Evolutionary conservation across 352 stramenopile genomes (phyloP).

Genomic region (Globisporangium echinulatum): DNA sequence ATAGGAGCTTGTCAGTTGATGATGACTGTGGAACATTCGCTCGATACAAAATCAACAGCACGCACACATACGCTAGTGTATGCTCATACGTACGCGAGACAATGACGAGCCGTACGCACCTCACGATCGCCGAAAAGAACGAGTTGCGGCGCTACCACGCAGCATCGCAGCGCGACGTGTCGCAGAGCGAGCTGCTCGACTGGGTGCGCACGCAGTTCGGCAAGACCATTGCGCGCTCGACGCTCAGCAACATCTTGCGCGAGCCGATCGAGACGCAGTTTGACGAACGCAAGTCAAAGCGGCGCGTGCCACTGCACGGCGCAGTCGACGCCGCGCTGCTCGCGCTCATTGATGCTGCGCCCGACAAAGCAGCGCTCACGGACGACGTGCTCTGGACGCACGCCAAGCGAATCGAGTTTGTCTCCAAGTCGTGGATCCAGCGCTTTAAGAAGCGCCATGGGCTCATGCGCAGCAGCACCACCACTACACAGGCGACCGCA

Average conservation of each 20-base stretch:
- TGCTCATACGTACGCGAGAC: no score
- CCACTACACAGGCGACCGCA: neutral
- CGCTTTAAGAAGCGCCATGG: slow-evolving; percentile 11
- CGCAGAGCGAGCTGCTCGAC: slow-evolving; percentile 7
- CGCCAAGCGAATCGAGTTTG: slow-evolving; percentile 4
- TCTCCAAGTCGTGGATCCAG: slow-evolving; percentile 11
- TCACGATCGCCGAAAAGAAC: slow-evolving; percentile 13
- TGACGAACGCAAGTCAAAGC: slow-evolving; percentile 5
- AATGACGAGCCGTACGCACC: slow-evolving; percentile 7
- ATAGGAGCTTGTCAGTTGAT: no score
- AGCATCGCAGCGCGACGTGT: neutral
- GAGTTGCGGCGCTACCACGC: slow-evolving; percentile 5
- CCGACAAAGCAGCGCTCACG: slow-evolving; percentile 1
- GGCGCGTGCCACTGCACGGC: neutral
- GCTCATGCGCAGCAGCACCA: neutral
- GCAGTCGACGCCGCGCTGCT: slow-evolving; percentile 7
- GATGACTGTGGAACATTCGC: no score
- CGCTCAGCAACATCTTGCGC: slow-evolving; percentile 11
- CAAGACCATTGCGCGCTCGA: slow-evolving; percentile 10
- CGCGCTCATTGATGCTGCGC: slow-evolving; percentile 1
- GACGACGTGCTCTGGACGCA: slow-evolving; percentile 9
- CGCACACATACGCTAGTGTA: no score
- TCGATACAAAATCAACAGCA: no score
- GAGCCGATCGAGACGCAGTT: slow-evolving; percentile 8
- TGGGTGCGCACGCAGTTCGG: slow-evolving; percentile 7